phyloP scores from a whole-genome alignment of 73 alveolate species.

The Uronychia binucleata region DNA sequence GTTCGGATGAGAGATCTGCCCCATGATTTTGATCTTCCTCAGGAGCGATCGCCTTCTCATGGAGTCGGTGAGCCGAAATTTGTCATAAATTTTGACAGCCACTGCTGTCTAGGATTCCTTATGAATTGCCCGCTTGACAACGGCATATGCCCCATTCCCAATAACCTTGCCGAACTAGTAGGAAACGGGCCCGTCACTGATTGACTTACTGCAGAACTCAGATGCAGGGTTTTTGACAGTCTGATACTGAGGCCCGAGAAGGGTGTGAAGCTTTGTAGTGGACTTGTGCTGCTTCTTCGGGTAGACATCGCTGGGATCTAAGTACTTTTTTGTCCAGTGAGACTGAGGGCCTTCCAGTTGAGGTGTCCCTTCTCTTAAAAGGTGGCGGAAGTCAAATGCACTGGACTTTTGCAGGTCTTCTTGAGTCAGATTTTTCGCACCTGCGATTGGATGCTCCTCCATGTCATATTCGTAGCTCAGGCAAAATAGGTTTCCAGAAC shows the following conservation, averaged over 20 bases:
- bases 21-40: constrained; percentile 66
- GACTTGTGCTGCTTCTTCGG: not conserved
- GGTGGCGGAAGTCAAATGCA: not conserved
- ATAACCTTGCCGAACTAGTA: constrained; percentile 71
- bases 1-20: constrained; percentile 79
- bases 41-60: constrained; percentile 65
- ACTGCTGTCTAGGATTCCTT: constrained; percentile 59
- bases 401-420: not conserved
- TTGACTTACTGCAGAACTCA: not conserved
- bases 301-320: not conserved
- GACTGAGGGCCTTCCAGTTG: not conserved
- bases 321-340: not conserved
- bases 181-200: not conserved
- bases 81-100: constrained; percentile 71
- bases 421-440: not conserved
- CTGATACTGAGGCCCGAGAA: not conserved
- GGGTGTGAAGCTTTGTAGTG: not conserved
- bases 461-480: not conserved
- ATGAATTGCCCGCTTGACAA: constrained; percentile 82
- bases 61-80: constrained; percentile 58
- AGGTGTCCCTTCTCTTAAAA: not conserved
- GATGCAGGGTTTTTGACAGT: not conserved
- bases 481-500: not conserved
- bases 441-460: not conserved
- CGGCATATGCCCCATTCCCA: constrained; percentile 92